phyloP scores from a whole-genome alignment of 805 yeast genomes.

The Lipomyces yamanashiensis region DNA sequence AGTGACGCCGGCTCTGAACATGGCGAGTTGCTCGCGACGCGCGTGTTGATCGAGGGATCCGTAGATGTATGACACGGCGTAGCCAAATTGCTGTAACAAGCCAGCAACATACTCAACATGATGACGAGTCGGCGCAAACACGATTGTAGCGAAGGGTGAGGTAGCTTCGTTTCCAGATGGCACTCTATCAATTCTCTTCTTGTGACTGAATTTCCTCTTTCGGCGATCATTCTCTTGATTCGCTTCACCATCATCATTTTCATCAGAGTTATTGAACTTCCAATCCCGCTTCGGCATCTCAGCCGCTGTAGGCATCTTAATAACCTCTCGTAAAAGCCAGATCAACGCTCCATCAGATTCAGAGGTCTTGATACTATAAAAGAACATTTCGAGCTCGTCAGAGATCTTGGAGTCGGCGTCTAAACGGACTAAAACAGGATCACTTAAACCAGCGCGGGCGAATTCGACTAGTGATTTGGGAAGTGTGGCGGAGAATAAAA shows the following conservation, averaged over 20 bases:
- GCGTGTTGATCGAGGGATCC: slow-evolving; percentile 96
- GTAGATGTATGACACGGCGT: slow-evolving; percentile 84
- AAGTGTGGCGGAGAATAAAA: slow-evolving; percentile 91
- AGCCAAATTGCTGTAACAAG: slow-evolving; percentile 76
- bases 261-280: slow-evolving; percentile 46
- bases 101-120: slow-evolving; percentile 90
- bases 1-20: slow-evolving; percentile 83
- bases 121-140: slow-evolving; percentile 96
- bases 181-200: slow-evolving; percentile 44
- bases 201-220: slow-evolving; percentile 27
- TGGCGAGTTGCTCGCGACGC: slow-evolving; percentile 82
- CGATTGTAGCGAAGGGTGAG: slow-evolving; percentile 81
- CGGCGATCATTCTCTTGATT: slow-evolving; percentile 40
- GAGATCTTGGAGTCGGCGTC: slow-evolving; percentile 93
- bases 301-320: slow-evolving; percentile 67
- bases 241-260: slow-evolving; percentile 50
- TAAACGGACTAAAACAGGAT: slow-evolving; percentile 88
- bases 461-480: slow-evolving; percentile 92
- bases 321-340: slow-evolving; percentile 77
- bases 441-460: slow-evolving; percentile 93
- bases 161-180: slow-evolving; percentile 87
- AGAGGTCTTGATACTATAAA: slow-evolving; percentile 73
- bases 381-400: slow-evolving; percentile 88
- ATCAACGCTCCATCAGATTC: slow-evolving; percentile 90
- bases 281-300: slow-evolving; percentile 68